Evolutionary conservation across 2,329 filamentous ascomycete genomes (phyloP).

Genomic region (Aspergillus transmontanensis): DNA sequence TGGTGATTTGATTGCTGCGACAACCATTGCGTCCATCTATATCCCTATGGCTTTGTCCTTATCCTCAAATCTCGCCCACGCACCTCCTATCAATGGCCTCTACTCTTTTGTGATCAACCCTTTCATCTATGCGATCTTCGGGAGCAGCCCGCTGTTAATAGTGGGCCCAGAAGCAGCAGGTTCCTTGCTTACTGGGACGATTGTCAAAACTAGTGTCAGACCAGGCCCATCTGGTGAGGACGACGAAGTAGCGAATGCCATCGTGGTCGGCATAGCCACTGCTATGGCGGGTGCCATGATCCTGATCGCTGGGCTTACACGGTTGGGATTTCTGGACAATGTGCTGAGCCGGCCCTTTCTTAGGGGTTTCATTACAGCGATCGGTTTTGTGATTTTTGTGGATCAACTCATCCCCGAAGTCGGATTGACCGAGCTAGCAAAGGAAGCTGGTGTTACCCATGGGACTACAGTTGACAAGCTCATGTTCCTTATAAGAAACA

Average conservation of each 20-base stretch:
- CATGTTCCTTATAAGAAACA: conserved; percentile 72
- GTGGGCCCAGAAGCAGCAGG: conserved; percentile 94
- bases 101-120: conserved; percentile 95
- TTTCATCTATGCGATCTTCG: conserved; percentile 84
- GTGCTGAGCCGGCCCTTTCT: conserved; percentile 91
- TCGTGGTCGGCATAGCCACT: conserved; percentile 84
- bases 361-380: conserved; percentile 93
- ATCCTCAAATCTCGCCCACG: conserved; percentile 86
- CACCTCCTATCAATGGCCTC: conserved; percentile 89
- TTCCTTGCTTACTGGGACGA: conserved; percentile 83
- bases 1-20: conserved; percentile 82
- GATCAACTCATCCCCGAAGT: conserved; percentile 92
- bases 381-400: conserved; percentile 93
- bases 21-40: conserved; percentile 99
- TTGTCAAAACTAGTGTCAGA: conserved; percentile 77
- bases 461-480: conserved; percentile 87
- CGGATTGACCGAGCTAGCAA: conserved; percentile 70
- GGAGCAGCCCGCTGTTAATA: conserved; percentile 89
- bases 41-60: conserved; percentile 95
- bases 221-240: conserved; percentile 66
- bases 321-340: conserved; percentile 90
- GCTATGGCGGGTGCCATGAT: conserved; percentile 87
- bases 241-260: conserved; percentile 72
- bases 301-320: conserved; percentile 79
- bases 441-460: conserved; percentile 66